Percentiles rank a stretch among this genome's conserved stretches.
phyloP scores from a whole-genome alignment of 768 basidiomycete species.

The Cytidiella melzeri region DNA sequence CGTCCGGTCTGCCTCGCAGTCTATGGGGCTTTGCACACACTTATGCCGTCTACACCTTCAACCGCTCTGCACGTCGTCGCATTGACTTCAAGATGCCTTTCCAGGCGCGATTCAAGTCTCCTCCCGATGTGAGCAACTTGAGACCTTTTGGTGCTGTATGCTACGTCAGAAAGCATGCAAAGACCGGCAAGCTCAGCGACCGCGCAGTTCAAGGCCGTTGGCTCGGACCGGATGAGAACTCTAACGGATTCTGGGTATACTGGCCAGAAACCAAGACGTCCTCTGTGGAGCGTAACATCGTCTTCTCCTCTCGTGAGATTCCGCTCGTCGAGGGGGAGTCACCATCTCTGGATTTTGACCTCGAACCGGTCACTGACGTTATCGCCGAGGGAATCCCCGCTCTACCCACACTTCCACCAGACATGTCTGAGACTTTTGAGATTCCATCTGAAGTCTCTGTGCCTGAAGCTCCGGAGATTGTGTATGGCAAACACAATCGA shows the following conservation, averaged over 20 bases:
- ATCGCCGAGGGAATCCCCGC: neutral
- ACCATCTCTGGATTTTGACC: neutral
- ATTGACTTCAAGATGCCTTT: too few relatives aligned
- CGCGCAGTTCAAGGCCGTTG: constrained; percentile 12
- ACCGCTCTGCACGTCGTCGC: too few relatives aligned
- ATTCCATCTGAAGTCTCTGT: neutral
- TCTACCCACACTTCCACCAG: neutral
- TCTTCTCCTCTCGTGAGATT: constrained; percentile 2
- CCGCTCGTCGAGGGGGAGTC: constrained; percentile 3
- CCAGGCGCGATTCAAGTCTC: neutral
- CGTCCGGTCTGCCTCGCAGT: neutral
- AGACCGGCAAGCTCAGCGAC: neutral
- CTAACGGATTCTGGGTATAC: constrained; percentile 27
- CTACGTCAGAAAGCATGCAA: neutral
- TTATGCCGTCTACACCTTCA: too few relatives aligned
- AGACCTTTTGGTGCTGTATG: too few relatives aligned
- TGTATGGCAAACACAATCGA: neutral
- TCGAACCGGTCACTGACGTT: neutral
- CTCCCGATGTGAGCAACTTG: neutral
- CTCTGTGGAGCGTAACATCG: constrained; percentile 16
- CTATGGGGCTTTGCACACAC: too few relatives aligned
- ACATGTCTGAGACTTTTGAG: neutral
- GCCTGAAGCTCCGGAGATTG: neutral
- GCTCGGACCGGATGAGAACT: constrained; percentile 30
- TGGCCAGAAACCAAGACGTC: constrained; percentile 24